Evolutionary conservation across 257 asterid genomes (phyloP).

Genomic region (Thymus mandschuricus): DNA sequence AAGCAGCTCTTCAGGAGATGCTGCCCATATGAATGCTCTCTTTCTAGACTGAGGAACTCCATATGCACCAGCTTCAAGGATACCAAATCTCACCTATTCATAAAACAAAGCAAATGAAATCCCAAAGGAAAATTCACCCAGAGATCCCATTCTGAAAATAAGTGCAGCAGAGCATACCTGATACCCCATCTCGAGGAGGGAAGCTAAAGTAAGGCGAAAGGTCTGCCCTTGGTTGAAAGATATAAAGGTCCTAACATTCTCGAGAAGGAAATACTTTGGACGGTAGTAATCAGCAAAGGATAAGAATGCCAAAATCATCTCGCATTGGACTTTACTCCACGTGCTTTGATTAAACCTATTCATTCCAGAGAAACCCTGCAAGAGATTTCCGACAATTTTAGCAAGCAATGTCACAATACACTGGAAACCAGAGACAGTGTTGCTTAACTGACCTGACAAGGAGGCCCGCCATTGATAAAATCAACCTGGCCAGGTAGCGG

Average conservation of each 20-base stretch:
- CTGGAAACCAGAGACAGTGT: slow-evolving; percentile 14
- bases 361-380: slow-evolving; percentile 98
- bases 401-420: slow-evolving; percentile 16
- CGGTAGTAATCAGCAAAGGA: slow-evolving; percentile 95
- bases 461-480: slow-evolving; percentile 98
- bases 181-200: slow-evolving; percentile 97
- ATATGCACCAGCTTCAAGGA: slow-evolving; percentile 95
- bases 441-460: slow-evolving; percentile 78
- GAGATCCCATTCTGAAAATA: slow-evolving; percentile 9
- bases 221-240: slow-evolving; percentile 98
- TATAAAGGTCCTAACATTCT: slow-evolving; percentile 92
- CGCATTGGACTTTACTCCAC: slow-evolving; percentile 98
- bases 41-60: slow-evolving; percentile 97
- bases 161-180: slow-evolving; percentile 55
- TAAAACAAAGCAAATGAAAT: slow-evolving; percentile 12
- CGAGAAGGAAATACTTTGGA: slow-evolving; percentile 88
- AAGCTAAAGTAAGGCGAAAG: slow-evolving; percentile 82
- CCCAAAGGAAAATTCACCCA: slow-evolving; percentile 4
- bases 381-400: slow-evolving; percentile 33
- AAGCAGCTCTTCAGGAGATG: slow-evolving; percentile 85
- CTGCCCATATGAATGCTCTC: slow-evolving; percentile 98
- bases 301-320: slow-evolving; percentile 92
- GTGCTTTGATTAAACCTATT: slow-evolving; percentile 89
- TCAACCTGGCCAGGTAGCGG: slow-evolving; percentile 96
- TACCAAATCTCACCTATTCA: slow-evolving; percentile 81